phyloP scores from a whole-genome alignment of 179 eudicot species.

The Amaranthus tricolor region DNA sequence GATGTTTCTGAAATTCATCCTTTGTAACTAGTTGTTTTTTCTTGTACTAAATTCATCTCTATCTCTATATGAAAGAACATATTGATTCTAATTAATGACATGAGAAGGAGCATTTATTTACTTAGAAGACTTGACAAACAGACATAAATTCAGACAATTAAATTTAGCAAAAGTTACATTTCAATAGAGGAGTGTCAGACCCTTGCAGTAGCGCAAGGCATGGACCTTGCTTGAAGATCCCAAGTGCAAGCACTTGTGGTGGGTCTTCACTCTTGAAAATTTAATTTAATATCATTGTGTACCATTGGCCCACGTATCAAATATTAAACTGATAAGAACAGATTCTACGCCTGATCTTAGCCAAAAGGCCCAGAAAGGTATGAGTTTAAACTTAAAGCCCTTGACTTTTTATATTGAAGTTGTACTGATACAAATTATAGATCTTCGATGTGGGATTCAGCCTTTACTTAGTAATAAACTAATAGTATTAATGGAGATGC shows the following conservation, averaged over 20 bases:
- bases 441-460: background rate
- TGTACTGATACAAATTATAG: too few species aligned
- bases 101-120: too few species aligned
- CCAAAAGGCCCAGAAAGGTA: constrained; percentile 95
- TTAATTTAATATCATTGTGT: constrained; percentile 13
- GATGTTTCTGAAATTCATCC: too few species aligned
- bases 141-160: too few species aligned
- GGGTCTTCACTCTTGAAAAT: constrained; percentile 13
- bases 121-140: too few species aligned
- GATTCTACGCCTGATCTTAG: constrained; percentile 94
- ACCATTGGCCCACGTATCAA: constrained; percentile 54
- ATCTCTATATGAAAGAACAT: too few species aligned
- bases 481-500: background rate
- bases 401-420: background rate
- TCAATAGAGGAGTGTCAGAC: background rate
- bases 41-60: too few species aligned
- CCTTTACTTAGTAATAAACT: background rate
- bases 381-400: background rate
- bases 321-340: constrained; percentile 86
- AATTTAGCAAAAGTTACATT: too few species aligned
- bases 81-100: too few species aligned
- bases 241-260: background rate
- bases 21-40: too few species aligned
- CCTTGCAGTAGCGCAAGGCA: constrained; percentile 13
- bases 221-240: constrained; percentile 1